These are phyloP conservation scores for Tagetes erecta DNA, from an alignment of 129 eudicot species.

Conservation along the genomic window DNA sequence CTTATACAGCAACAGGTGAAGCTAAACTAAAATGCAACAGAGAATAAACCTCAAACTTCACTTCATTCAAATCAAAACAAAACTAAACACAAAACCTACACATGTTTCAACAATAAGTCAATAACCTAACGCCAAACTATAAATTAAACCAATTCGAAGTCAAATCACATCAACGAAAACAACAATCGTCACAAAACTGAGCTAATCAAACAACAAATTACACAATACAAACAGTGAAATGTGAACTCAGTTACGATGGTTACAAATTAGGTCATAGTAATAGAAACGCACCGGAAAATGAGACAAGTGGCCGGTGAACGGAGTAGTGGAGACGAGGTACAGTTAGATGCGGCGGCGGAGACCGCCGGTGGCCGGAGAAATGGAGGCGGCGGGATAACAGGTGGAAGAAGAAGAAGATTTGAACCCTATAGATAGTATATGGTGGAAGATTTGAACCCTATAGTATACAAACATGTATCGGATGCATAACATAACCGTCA, in stretches of 20 bases:
- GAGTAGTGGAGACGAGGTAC: neutral
- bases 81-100: constrained; percentile 9
- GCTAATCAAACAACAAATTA: constrained; percentile 15
- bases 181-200: constrained; percentile 13
- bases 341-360: neutral
- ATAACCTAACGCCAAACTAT: neutral
- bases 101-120: neutral
- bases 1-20: too few relatives aligned
- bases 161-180: neutral
- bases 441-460: too few relatives aligned
- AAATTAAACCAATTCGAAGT: neutral
- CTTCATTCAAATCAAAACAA: neutral
- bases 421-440: constrained; percentile 25
- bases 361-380: constrained; percentile 4
- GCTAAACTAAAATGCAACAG: neutral
- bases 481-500: too few relatives aligned
- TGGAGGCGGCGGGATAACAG: constrained; percentile 14
- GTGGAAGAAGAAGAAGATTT: constrained; percentile 22
- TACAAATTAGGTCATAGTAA: constrained; percentile 22
- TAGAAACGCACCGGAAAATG: constrained; percentile 24
- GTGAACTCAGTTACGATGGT: constrained; percentile 13
- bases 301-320: constrained; percentile 5
- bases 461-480: too few relatives aligned
- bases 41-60: constrained; percentile 13
- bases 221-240: neutral